Base-by-base conservation (phyloP, 2,329 filamentous ascomycete genomes). In the Cladosporium velox region DNA sequence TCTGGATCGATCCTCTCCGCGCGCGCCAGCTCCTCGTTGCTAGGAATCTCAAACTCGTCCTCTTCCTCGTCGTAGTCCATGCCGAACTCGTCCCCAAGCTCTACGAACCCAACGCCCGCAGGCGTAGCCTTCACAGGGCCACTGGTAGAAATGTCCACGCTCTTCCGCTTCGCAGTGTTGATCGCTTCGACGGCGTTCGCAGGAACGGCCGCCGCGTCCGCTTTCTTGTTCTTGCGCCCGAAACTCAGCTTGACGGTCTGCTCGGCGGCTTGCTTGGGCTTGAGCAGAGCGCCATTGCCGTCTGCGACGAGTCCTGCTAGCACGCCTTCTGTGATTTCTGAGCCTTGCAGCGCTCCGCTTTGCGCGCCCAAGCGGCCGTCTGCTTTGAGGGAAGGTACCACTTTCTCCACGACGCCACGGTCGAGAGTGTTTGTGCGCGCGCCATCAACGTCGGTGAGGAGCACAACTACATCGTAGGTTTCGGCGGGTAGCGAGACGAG, bases 1-100 rank as follows among this genome's bases (percentile, higher is more conserved):
- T 97, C 90, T 78, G 98, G 95, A 75, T 98, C 93, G 71, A 99
- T 95, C 64, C 96, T 80, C 65, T 96, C 93, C 70, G 96, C 92
- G 14, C 69, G 65, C 67, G 72, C 93, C 90, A 78, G 55, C 57
- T 74, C 73, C 65, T 76, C 76, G 52, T 77, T 73, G 52, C 71
- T 74, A 2, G 77, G 77, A 30, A 78, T 73, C 24, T 76, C 73
- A 52, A 74, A 72, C n/a, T 76, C 74, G 32, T 75, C 73, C 26
- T 76, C 73, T 3, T 55, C 52, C n/a, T 72, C 72, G 62, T 75
- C 74, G 32, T 75, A 73, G 52, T 83, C 84, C 67, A 86, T 85
- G 63, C 84, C 84, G 38, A 89, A 82, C 64, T 85, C 85, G 67
- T 87, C 86, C 61, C 83, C 82, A 30, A 88, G 83, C 70, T 91